Percentiles rank a stretch among this genome's conserved stretches.
These are phyloP conservation scores for Phlyctochytrium bullatum DNA, from an alignment of 192 early-diverging fungal species.

Conservation along the genomic window DNA sequence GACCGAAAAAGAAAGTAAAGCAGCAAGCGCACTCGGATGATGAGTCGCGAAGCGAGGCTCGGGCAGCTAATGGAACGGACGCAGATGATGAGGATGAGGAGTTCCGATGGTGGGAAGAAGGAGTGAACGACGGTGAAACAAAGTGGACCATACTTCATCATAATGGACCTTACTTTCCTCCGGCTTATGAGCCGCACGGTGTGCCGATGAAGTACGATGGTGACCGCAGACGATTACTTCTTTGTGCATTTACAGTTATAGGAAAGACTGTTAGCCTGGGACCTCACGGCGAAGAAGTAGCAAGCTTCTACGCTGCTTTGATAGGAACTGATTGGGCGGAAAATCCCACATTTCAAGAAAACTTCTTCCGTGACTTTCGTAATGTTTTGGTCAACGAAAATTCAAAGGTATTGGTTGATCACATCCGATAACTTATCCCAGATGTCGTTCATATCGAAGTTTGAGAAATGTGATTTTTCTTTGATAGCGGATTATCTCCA, in stretches of 20 bases:
- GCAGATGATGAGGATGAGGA: conserved; percentile 49
- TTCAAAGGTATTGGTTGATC: conserved; percentile 10
- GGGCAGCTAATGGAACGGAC: conserved; percentile 6
- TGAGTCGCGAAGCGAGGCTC: conserved; percentile 13
- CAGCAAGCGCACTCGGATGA: too few species aligned
- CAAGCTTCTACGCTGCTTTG: conserved; percentile 87
- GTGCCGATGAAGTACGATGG: conserved; percentile 87
- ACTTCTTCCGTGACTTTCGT: conserved; percentile 90
- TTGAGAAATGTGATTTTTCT: conserved; percentile 85
- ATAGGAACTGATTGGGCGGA: conserved; percentile 79
- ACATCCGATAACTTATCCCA: conserved; percentile 17
- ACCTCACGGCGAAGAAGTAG: conserved; percentile 89
- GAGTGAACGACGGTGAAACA: conserved; percentile 35
- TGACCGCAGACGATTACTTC: neutral
- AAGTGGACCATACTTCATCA: conserved; percentile 91
- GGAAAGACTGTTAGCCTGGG: conserved; percentile 50
- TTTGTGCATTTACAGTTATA: conserved; percentile 16
- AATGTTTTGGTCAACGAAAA: neutral
- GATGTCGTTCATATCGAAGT: conserved; percentile 69
- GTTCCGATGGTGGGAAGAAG: conserved; percentile 30
- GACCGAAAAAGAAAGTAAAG: conserved; percentile 12
- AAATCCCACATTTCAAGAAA: conserved; percentile 81
- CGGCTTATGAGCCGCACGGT: conserved; percentile 84
- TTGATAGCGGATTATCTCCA: conserved; percentile 80
- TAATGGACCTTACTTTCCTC: conserved; percentile 87